A percentile compares a stretch with the other conserved stretches of the same genome.
phyloP scores from a whole-genome alignment of 192 early-diverging fungal species.

The Rhizoclosmatium sp. region DNA sequence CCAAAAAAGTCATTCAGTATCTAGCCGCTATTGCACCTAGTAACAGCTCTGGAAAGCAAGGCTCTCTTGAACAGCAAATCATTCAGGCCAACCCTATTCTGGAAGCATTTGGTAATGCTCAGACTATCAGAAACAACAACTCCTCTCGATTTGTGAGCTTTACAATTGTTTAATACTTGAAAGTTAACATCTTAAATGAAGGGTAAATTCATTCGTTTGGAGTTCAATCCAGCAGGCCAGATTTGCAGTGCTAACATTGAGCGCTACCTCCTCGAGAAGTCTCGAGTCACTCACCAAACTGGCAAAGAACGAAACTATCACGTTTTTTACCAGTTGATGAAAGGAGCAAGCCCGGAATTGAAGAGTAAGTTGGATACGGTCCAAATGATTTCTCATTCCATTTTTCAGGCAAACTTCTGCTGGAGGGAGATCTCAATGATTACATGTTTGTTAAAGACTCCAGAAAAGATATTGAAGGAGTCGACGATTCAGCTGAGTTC shows the following conservation, averaged over 20 bases:
- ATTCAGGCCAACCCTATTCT: slow-evolving; percentile 97
- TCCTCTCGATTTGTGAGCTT: slow-evolving; percentile 91
- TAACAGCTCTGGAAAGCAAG: slow-evolving; percentile 52
- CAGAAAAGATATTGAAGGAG: slow-evolving; percentile 89
- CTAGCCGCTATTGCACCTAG: slow-evolving; percentile 84
- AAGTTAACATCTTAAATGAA: slow-evolving; percentile 11
- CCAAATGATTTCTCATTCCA: no score
- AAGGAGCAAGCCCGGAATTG: slow-evolving; percentile 75
- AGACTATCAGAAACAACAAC: slow-evolving; percentile 99
- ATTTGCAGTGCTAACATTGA: slow-evolving; percentile 98
- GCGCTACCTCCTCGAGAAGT: slow-evolving; percentile 97
- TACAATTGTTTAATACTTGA: not conserved
- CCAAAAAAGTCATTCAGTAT: slow-evolving; percentile 99
- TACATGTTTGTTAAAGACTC: slow-evolving; percentile 87
- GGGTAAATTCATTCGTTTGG: slow-evolving; percentile 99
- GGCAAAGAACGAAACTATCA: slow-evolving; percentile 95
- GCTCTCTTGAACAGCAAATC: slow-evolving; percentile 88
- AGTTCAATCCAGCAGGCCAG: slow-evolving; percentile 86
- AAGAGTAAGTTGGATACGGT: slow-evolving; percentile 58
- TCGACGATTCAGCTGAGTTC: slow-evolving; percentile 89
- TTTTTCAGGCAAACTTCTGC: slow-evolving; percentile 68
- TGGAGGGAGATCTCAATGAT: slow-evolving; percentile 76
- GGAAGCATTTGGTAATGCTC: slow-evolving; percentile 98
- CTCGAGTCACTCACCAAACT: slow-evolving; percentile 92
- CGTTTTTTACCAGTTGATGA: slow-evolving; percentile 98